A percentile compares a stretch with the other conserved stretches of the same genome.
These are phyloP conservation scores for Wickerhamiella bombiphila DNA, from an alignment of 805 yeast species.

Conservation along the genomic window DNA sequence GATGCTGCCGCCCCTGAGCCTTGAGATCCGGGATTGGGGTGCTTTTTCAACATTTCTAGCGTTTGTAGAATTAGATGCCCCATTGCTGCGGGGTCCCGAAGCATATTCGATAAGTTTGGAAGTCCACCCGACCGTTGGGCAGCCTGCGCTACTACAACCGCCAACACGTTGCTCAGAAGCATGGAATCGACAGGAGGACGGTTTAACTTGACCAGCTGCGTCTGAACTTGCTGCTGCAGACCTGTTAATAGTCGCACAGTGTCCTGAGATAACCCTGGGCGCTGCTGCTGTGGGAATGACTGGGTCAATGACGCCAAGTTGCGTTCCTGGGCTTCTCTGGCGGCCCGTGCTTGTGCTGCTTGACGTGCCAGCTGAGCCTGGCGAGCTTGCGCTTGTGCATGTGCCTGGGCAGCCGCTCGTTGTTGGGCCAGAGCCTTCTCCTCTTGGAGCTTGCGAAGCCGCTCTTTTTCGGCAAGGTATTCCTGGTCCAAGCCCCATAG, in stretches of 20 bases:
- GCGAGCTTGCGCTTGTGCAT: slow-evolving; percentile 18
- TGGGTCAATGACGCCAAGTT: slow-evolving; percentile 10
- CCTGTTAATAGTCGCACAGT: slow-evolving; percentile 65
- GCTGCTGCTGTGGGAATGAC: not conserved
- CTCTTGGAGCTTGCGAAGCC: slow-evolving; percentile 39
- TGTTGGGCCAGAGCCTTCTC: slow-evolving; percentile 21
- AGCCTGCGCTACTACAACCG: slow-evolving; percentile 83
- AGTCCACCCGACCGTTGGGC: slow-evolving; percentile 46
- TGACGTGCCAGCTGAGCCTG: slow-evolving; percentile 11
- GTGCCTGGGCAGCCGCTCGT: slow-evolving; percentile 20
- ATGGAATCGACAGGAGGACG: slow-evolving; percentile 56
- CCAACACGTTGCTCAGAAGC: slow-evolving; percentile 76
- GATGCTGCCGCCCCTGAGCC: no score
- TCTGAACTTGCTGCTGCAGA: slow-evolving; percentile 72
- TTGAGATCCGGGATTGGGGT: no score
- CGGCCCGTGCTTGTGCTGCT: slow-evolving; percentile 17
- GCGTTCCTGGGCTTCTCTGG: slow-evolving; percentile 14
- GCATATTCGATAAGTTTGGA: slow-evolving; percentile 13
- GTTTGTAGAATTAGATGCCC: slow-evolving; percentile 10
- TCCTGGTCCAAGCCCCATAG: slow-evolving; percentile 85
- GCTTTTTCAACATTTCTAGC: slow-evolving; percentile 9
- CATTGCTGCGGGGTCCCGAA: slow-evolving; percentile 11
- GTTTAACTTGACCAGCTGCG: slow-evolving; percentile 66
- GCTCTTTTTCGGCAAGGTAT: slow-evolving; percentile 69
- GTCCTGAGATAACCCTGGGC: slow-evolving; percentile 33